phyloP scores from a whole-genome alignment of 106 monocot species.

The Iris macrosiphon region DNA sequence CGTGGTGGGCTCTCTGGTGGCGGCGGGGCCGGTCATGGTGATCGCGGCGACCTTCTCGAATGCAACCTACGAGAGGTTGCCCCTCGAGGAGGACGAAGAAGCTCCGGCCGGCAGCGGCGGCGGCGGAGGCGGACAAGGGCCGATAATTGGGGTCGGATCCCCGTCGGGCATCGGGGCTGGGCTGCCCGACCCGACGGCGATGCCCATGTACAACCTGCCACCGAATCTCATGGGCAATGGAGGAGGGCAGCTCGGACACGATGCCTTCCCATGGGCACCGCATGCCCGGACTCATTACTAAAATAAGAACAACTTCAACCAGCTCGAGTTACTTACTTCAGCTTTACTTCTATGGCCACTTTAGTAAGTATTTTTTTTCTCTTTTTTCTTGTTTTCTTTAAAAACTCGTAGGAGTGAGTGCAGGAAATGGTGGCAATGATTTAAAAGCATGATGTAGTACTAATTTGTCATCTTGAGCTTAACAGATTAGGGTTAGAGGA shows the following conservation, averaged over 20 bases:
- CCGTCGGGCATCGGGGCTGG: not conserved
- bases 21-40: slow-evolving; percentile 19
- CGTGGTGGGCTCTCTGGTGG: slow-evolving; percentile 19
- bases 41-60: slow-evolving; percentile 13
- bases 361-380: no score
- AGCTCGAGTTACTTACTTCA: no score
- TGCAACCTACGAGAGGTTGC: slow-evolving; percentile 21
- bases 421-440: no score
- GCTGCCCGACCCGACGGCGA: slow-evolving; percentile 3
- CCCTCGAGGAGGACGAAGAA: slow-evolving; percentile 16
- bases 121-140: not conserved
- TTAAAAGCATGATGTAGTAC: no score
- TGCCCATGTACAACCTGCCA: slow-evolving; percentile 7
- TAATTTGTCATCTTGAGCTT: no score
- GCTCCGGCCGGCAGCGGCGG: not conserved
- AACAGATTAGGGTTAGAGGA: no score
- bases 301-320: no score
- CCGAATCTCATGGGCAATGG: slow-evolving; percentile 6
- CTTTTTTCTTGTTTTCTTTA: no score
- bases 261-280: slow-evolving; percentile 10
- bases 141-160: not conserved
- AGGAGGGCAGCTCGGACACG: slow-evolving; percentile 8
- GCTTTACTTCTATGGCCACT: no score
- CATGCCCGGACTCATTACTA: slow-evolving; percentile 5
- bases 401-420: no score